Evolutionary conservation across 2,329 filamentous ascomycete species (phyloP).

Genomic region (Metarhizium robertsii): DNA sequence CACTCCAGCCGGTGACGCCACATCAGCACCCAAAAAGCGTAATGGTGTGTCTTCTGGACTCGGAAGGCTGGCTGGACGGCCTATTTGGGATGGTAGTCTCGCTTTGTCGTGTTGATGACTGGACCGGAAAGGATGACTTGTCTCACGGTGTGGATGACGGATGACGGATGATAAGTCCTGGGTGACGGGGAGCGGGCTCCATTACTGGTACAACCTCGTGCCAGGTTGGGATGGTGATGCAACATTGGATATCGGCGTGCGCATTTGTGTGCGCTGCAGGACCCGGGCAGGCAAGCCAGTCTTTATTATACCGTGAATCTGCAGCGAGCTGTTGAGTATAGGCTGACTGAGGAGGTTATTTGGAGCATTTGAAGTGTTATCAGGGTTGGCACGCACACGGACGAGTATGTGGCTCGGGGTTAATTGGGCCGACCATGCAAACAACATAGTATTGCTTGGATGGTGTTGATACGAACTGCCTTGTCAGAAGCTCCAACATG

Average conservation of each 20-base stretch:
- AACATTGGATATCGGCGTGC: background rate
- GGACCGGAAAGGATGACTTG: background rate
- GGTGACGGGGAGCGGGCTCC: background rate
- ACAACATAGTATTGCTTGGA: no score
- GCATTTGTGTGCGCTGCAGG: background rate
- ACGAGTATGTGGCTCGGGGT: no score
- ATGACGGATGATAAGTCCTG: background rate
- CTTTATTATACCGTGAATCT: background rate
- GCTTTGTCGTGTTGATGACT: background rate
- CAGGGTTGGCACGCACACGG: no score
- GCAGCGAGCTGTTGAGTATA: background rate
- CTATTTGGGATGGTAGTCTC: background rate
- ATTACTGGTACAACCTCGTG: conserved; percentile 1
- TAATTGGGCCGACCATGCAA: no score
- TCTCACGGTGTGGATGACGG: background rate
- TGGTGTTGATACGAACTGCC: no score
- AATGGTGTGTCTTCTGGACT: background rate
- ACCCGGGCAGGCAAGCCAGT: background rate
- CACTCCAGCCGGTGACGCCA: background rate
- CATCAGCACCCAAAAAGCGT: background rate
- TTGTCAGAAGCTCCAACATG: no score
- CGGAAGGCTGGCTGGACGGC: background rate
- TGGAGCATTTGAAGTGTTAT: background rate
- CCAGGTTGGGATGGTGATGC: background rate
- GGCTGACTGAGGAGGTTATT: background rate